Percentiles rank a stretch among this genome's conserved stretches.
These are phyloP conservation scores for Solanum clarkiae DNA, from an alignment of 257 asterid genomes.

Conservation along the genomic window DNA sequence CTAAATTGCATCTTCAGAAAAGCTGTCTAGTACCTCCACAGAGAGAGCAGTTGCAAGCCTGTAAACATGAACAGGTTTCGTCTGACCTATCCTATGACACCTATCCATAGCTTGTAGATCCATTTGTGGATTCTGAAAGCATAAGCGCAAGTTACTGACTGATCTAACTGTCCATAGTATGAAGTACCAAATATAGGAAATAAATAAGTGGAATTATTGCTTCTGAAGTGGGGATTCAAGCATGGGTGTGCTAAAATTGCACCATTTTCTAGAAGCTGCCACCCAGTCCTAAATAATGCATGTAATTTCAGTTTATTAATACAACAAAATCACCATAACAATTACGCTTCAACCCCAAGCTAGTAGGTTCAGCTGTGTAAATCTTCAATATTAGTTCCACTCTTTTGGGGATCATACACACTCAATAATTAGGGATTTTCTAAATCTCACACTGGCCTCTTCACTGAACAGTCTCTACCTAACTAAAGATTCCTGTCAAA, in stretches of 20 bases:
- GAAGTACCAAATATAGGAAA: neutral
- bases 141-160: neutral
- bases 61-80: conserved; percentile 97
- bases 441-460: neutral
- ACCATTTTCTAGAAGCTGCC: neutral
- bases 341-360: neutral
- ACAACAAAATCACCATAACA: neutral
- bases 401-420: neutral
- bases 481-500: neutral
- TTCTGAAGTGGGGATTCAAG: neutral
- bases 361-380: neutral
- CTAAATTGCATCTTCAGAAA: neutral
- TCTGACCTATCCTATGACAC: conserved; percentile 97
- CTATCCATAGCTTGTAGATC: conserved; percentile 99
- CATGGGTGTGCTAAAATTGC: neutral
- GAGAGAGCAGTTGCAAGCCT: conserved; percentile 94
- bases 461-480: neutral
- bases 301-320: neutral
- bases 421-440: neutral
- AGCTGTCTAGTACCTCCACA: conserved; percentile 49
- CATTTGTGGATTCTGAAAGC: conserved; percentile 90
- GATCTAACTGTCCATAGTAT: neutral
- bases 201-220: neutral
- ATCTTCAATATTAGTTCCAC: neutral
- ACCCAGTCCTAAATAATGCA: neutral